phyloP scores from a whole-genome alignment of 306 rosid species.

The Castanea mollissima region DNA sequence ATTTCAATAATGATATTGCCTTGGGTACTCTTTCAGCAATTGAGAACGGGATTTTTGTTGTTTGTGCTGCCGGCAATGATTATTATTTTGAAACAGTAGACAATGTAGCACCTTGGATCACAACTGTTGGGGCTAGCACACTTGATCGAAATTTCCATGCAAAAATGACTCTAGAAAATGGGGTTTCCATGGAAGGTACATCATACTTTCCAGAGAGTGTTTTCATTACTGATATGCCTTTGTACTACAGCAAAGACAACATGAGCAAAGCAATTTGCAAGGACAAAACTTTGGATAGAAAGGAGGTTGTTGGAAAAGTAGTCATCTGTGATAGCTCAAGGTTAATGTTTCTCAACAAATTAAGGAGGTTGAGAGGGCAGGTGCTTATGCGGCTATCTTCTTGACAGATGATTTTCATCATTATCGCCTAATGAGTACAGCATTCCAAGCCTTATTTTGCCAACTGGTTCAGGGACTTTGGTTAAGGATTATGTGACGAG shows the following conservation, averaged over 20 bases:
- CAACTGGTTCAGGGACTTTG: not conserved
- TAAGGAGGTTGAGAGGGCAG: not conserved
- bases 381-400: conserved; percentile 10
- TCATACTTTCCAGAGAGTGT: not conserved
- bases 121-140: conserved; percentile 13
- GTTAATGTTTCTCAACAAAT: not conserved
- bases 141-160: not conserved
- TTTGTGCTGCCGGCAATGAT: conserved; percentile 6
- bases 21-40: conserved; percentile 5
- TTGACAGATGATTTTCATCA: no score
- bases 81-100: not conserved
- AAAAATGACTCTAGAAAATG: not conserved
- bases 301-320: conserved; percentile 6
- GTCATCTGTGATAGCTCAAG: not conserved
- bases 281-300: not conserved
- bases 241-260: conserved; percentile 8
- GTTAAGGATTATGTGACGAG: not conserved
- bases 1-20: not conserved
- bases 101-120: conserved; percentile 23
- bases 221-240: not conserved
- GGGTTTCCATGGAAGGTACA: not conserved
- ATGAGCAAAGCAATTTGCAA: not conserved
- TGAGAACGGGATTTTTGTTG: not conserved
- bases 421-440: no score
- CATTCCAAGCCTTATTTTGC: not conserved